A percentile compares a stretch with the other conserved stretches of the same genome.
These are phyloP conservation scores for Scheffersomyces stipitis DNA, from an alignment of 805 yeast genomes.

Conservation along the genomic window DNA sequence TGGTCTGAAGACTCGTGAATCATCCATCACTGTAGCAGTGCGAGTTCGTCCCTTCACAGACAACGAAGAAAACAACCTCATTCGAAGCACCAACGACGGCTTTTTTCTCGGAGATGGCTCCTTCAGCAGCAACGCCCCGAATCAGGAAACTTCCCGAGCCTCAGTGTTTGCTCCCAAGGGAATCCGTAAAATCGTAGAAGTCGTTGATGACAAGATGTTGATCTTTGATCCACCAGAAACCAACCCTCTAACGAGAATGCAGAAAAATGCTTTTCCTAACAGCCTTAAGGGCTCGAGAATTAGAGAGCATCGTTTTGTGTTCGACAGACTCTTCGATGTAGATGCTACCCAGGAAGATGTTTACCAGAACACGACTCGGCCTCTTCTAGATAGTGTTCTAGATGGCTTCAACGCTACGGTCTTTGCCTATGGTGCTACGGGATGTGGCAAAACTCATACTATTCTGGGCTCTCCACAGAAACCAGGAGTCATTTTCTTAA, in stretches of 20 bases:
- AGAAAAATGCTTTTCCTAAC: constrained; percentile 41
- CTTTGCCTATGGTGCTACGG: constrained; percentile 96
- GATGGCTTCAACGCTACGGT: constrained; percentile 91
- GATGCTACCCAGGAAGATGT: constrained; percentile 65
- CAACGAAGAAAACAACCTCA: constrained; percentile 50
- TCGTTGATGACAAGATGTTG: constrained; percentile 82
- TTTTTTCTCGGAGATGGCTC: constrained; percentile 58
- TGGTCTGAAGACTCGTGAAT: too few species aligned
- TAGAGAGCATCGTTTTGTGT: constrained; percentile 76
- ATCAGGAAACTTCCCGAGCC: constrained; percentile 10
- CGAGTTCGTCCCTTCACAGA: constrained; percentile 81
- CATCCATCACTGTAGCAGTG: constrained; percentile 75
- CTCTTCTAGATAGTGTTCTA: constrained; percentile 68
- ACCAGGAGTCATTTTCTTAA: constrained; percentile 79
- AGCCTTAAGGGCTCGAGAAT: constrained; percentile 44
- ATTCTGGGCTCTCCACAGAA: constrained; percentile 69
- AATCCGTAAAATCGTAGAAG: constrained; percentile 68
- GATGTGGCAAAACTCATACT: constrained; percentile 96
- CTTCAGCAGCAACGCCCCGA: constrained; percentile 24
- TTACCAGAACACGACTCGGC: constrained; percentile 63
- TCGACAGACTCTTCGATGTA: constrained; percentile 76
- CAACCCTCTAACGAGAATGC: constrained; percentile 58
- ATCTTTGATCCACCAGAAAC: constrained; percentile 82
- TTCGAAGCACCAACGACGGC: constrained; percentile 36
- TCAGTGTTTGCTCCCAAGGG: constrained; percentile 42